Base-by-base conservation (phyloP, 805 yeast species). In the Pichia paraexigua region DNA sequence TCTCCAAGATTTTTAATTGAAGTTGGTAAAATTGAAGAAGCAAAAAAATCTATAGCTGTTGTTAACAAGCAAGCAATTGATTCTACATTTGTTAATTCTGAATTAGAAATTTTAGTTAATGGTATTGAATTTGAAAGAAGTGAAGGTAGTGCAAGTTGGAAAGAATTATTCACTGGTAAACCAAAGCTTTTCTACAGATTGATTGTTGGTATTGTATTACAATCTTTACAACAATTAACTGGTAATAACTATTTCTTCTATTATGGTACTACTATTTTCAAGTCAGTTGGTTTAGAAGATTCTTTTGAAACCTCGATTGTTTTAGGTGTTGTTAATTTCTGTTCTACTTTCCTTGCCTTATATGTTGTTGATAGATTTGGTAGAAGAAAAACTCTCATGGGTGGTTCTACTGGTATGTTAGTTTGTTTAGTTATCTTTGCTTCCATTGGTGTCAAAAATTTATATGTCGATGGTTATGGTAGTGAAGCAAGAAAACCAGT, bases 181-280 rank as follows among this genome's bases (percentile, higher is more conserved):
- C 89, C 89, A 60, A 79, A 74, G 71, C 75, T 82, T 58, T 67
- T 76, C 63, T 65, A 70, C 56, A 71, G 89, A 65, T 70, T 83
- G 40, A 42, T 77, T 41, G 71, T 79, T 57, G 90, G 90, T 61
- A 65, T 80, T 44, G 57, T 76, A 57, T 70, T 83, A 52, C 86
- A 83, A 78, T 68, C 78, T 13, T 68, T 79, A 59, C 85, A 80
- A 65, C 85, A 80, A 62, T 71, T 81, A 53, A 75, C 83, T 39
- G 87, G 87, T 66, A 73, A 76, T 56, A 82, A 82, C 69, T 82
- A 79, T 63, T 81, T 82, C 66, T 81, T 82, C 69, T 82, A 81
- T 63, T 82, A 81, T 59, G 83, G 85, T 51, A 80, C 85, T 42
- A 69, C 81, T n/a, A 70, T 82, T 52, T 82, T 82, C 69, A 66